Base-by-base conservation (phyloP, 2,329 filamentous ascomycete genomes). In the Colletotrichum truncatum region DNA sequence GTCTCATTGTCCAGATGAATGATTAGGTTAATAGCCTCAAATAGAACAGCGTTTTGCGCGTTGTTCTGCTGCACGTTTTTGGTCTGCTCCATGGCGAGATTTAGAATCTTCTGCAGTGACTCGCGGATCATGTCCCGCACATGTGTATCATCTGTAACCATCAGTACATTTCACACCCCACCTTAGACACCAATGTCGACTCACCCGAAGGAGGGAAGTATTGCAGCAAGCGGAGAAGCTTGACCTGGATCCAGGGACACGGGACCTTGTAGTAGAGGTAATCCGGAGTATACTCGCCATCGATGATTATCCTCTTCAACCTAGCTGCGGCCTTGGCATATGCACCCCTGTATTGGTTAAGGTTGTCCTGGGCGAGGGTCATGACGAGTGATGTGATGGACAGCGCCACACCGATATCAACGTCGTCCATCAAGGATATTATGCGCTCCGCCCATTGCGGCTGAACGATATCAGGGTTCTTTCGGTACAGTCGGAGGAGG, bases 61-160 rank as follows among this genome's bases (percentile, higher is more conserved):
- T 99, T 99, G 78, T 99, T 99, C 76, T 99, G 96, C 79, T 99
- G 96, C 14, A 99, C 96, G 73, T 99, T 99, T 81, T 98, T 99
- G 56, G 93, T 96, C 75, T 93, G 90, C 74, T 98, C 95, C 84
- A 97, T 90, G 2, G 96, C 95, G 36, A 93, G 84, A 73, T 98
- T 93, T 76, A 99, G 85, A 46, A 98, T 97, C 77, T 91, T 93
- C 76, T 97, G 93, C 49, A 99, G 81, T 1, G 94, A 95, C 74
- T 97, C 92, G 48, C 96, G 91, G 68, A 99, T 96, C 80, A 99
- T 90, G 45, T 93, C 91, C 61, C 95, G 92, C 39, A 97, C 89
- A 76, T 98, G 93, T 30, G 91, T 94, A 75, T 99, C 96, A 73
- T 98, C 95, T 94, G 71, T 6, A 25, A 2, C 34, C 12, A 39